These are phyloP conservation scores for Hypoxylon fuscum DNA, from an alignment of 495 filamentous ascomycete genomes.

Conservation along the genomic window DNA sequence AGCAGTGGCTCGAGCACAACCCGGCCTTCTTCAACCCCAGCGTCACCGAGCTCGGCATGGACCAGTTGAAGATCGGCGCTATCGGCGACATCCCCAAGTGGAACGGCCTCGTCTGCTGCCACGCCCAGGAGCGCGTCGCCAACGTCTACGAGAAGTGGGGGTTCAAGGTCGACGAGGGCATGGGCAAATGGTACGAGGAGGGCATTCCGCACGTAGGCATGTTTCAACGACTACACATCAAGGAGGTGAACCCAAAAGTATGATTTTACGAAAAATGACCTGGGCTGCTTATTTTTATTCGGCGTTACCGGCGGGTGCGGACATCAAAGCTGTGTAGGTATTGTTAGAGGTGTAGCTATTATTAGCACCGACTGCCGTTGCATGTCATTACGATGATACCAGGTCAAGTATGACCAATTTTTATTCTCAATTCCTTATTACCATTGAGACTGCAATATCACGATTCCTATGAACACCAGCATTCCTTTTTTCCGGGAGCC, in stretches of 20 bases:
- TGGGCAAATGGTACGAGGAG: slow-evolving; percentile 85
- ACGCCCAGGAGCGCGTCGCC: slow-evolving; percentile 73
- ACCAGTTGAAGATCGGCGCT: slow-evolving; percentile 44
- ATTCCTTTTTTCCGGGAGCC: slow-evolving; percentile 29
- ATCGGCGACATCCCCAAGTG: slow-evolving; percentile 58
- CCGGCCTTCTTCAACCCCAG: slow-evolving; percentile 59
- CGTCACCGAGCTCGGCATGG: slow-evolving; percentile 53
- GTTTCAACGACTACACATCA: slow-evolving; percentile 58
- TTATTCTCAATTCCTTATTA: slow-evolving; percentile 4
- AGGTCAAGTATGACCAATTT: slow-evolving; percentile 23
- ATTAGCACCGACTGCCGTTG: neutral
- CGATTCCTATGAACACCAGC: slow-evolving; percentile 16
- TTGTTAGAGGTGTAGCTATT: slow-evolving; percentile 2
- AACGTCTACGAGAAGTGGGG: slow-evolving; percentile 70
- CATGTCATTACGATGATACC: slow-evolving; percentile 28
- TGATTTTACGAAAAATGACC: neutral
- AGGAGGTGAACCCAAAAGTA: slow-evolving; percentile 15
- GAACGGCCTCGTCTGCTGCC: slow-evolving; percentile 75
- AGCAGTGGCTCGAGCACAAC: slow-evolving; percentile 70
- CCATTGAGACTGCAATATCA: slow-evolving; percentile 13
- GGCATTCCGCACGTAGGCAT: slow-evolving; percentile 87
- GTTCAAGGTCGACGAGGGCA: slow-evolving; percentile 71
- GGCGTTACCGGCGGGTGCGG: slow-evolving; percentile 3
- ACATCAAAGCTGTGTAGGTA: neutral
- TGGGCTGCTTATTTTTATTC: neutral